Evolutionary conservation across 2,329 filamentous ascomycete genomes (phyloP), one percentile per base, ranked within the genome.

Genomic region (Aspergillus chevalieri): DNA sequence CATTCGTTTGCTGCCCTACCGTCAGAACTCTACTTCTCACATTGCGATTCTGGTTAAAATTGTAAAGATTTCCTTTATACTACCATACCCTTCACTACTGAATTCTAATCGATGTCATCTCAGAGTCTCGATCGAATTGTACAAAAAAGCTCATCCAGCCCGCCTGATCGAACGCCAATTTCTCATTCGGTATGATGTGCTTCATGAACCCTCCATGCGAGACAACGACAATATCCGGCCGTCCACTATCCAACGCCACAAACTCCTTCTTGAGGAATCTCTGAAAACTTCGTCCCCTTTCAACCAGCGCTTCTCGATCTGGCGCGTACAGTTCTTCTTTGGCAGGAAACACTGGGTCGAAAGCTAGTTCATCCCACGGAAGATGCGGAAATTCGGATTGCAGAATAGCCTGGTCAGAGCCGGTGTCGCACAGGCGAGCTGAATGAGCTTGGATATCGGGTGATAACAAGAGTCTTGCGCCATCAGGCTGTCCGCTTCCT

Each of bases 361-460:
- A 17, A 4, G 43, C 34, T 3, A 52, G 4, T 19, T 47, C 33
- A n/a, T 48, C 47, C 54, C 54, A 54, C 2, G 38, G 44, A 4
- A 54, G 39, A 43, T 47, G 34, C 2, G 47, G 47, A n/a, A 56
- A 52, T 19, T 52, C 50, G 5, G 49, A 28, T 4, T 38, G 46
- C 26, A 56, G 12, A n/a, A 51, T 15, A 1, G 44, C 26, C 4
- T 45, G 42, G 2, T 50, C 50, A 6, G 50, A 56, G 10, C 52
- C 52, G 22, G 50, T 51, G n/a, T 55, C 52, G 33, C 50, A 56
- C 4, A 48, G 54, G 5, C 52, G 48, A 30, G 50, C 43, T 3
- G 52, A 55, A 30, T 56, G 48, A n/a, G 48, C 50, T 17, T 55
- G 54, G 2, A 51, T 24, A 39, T 56, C 50, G 24, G 54, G 44